These are phyloP conservation scores for Solanum dulcamara DNA, from an alignment of 257 asterid species.

Conservation along the genomic window DNA sequence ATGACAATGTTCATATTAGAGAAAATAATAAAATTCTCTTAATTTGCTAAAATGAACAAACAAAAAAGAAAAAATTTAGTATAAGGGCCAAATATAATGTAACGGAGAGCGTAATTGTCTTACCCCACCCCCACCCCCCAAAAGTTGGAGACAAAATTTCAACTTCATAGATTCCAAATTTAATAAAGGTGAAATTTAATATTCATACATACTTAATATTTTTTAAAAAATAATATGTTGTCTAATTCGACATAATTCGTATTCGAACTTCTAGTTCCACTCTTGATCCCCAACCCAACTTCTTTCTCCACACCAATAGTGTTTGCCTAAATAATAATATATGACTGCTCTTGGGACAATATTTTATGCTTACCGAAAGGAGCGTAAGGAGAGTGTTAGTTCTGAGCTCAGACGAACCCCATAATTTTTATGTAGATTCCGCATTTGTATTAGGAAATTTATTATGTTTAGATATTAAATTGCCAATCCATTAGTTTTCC, in stretches of 20 bases:
- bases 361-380: not conserved
- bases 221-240: not conserved
- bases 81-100: no score
- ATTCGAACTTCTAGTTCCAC: not conserved
- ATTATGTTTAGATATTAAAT: not conserved
- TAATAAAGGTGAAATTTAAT: not conserved
- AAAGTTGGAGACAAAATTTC: not conserved
- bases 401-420: not conserved
- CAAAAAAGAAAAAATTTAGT: no score
- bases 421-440: not conserved
- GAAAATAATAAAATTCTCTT: no score
- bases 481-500: not conserved
- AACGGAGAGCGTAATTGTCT: no score
- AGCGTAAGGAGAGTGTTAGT: not conserved
- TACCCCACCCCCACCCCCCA: no score
- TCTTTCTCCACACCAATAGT: not conserved
- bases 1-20: no score
- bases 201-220: not conserved
- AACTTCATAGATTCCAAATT: not conserved
- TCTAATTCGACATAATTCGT: not conserved
- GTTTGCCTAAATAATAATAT: not conserved
- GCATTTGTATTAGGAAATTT: not conserved
- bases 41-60: no score
- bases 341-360: not conserved
- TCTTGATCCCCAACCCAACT: not conserved